These are phyloP conservation scores for Cucumis hystrix DNA, from an alignment of 306 rosid species.

Conservation along the genomic window DNA sequence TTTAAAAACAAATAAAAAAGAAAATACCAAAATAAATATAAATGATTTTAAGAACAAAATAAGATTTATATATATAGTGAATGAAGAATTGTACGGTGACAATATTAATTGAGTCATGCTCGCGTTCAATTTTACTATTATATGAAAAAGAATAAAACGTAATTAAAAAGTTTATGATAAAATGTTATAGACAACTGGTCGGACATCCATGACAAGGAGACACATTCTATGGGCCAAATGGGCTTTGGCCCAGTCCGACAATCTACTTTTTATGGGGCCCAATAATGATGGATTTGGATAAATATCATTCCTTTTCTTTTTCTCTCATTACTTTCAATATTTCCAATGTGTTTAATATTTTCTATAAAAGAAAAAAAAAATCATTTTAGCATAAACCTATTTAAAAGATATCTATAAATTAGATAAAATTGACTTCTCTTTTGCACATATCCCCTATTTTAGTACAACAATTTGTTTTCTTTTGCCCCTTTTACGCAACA, in stretches of 20 bases:
- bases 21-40: too few species aligned
- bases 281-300: neutral
- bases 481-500: neutral
- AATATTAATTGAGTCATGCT: too few species aligned
- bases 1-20: too few species aligned
- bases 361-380: neutral
- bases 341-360: neutral
- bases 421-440: neutral
- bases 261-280: neutral
- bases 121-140: too few species aligned
- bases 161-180: neutral
- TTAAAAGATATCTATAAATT: neutral
- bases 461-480: neutral
- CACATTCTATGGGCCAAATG: slow-evolving; percentile 3
- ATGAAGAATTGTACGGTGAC: too few species aligned
- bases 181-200: neutral
- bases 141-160: too few species aligned
- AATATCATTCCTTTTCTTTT: neutral
- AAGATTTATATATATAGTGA: too few species aligned
- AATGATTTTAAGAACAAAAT: too few species aligned
- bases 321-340: neutral
- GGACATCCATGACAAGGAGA: neutral
- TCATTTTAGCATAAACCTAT: neutral
- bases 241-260: slow-evolving; percentile 8
- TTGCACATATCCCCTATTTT: neutral